Evolutionary conservation across 768 basidiomycete species (phyloP).

Genomic region (Suillus hirtellus): DNA sequence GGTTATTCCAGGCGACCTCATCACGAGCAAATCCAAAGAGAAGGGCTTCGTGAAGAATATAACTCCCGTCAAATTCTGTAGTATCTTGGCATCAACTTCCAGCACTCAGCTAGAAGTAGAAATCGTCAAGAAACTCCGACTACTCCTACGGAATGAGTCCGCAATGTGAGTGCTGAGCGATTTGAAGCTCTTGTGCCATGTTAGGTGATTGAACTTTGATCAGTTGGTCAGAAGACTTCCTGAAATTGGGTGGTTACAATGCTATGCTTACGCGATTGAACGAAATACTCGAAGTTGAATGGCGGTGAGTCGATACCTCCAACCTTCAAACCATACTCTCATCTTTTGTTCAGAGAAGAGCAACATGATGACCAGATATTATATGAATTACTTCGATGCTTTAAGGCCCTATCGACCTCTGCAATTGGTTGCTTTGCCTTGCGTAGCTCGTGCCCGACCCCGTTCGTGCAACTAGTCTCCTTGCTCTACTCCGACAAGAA

Average conservation of each 20-base stretch:
- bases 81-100: conserved; percentile 63
- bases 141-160: conserved; percentile 89
- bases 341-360: conserved; percentile 69
- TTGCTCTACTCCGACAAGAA: conserved; percentile 97
- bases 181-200: neutral
- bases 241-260: conserved; percentile 82
- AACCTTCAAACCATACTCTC: conserved; percentile 9
- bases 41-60: conserved; percentile 54
- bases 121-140: conserved; percentile 80
- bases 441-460: conserved; percentile 84
- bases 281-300: conserved; percentile 93
- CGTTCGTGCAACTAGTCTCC: conserved; percentile 79
- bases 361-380: conserved; percentile 96
- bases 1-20: conserved; percentile 36
- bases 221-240: conserved; percentile 90
- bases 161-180: conserved; percentile 55
- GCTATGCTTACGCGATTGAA: conserved; percentile 81
- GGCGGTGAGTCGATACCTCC: conserved; percentile 68
- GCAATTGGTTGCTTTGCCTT: conserved; percentile 88
- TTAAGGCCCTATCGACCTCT: conserved; percentile 91
- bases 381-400: conserved; percentile 88
- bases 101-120: conserved; percentile 83
- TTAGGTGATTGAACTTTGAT: conserved; percentile 9
- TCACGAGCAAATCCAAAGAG: conserved; percentile 48
- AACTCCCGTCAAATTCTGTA: conserved; percentile 67